Conservation (phyloP, 345 rosid genomes). For the Citrus trifoliata region DNA sequence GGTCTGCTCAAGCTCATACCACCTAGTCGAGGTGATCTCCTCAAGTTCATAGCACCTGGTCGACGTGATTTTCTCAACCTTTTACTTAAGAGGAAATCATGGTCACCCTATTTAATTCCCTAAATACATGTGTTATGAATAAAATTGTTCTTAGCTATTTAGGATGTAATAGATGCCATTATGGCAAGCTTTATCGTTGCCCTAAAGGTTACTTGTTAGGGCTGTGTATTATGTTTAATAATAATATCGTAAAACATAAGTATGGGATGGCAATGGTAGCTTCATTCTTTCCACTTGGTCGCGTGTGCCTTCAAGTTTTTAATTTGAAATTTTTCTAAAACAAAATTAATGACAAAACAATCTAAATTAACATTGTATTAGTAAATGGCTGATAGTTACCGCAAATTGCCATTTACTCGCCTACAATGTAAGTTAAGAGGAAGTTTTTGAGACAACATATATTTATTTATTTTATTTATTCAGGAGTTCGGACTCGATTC, state of each 20-base stretch:
- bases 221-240: background rate
- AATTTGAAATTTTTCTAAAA: background rate
- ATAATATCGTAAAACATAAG: background rate
- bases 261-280: background rate
- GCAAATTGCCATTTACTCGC: background rate
- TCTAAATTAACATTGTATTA: background rate
- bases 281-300: background rate
- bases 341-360: background rate
- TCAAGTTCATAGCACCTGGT: too few species aligned
- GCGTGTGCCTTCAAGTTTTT: background rate
- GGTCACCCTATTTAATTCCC: too few species aligned
- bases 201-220: background rate
- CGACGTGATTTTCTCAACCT: too few species aligned
- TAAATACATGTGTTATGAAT: background rate
- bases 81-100: too few species aligned
- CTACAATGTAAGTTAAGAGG: background rate
- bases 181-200: background rate
- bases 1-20: too few species aligned
- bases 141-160: background rate
- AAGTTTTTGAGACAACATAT: background rate
- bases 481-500: background rate
- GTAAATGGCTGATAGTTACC: background rate
- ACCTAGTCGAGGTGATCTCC: rapidly evolving
- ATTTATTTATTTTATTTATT: background rate
- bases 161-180: background rate